These are phyloP conservation scores for Pseudogymnoascus sp. DNA, from an alignment of 2,329 filamentous ascomycete species.

Conservation along the genomic window DNA sequence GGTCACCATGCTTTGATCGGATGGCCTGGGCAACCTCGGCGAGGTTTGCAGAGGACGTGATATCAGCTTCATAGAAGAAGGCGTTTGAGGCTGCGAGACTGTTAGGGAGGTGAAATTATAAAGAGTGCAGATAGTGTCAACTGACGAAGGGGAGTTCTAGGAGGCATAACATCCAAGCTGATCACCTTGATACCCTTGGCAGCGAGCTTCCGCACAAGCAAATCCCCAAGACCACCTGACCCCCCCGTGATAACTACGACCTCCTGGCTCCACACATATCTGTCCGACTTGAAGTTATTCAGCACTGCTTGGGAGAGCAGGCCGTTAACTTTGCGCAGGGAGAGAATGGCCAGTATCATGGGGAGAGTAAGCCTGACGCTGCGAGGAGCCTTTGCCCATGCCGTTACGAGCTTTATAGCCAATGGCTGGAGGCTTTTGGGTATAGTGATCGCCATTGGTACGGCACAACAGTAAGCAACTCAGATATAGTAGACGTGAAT, in stretches of 20 bases:
- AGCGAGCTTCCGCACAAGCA: slow-evolving; percentile 54
- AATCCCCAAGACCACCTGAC: slow-evolving; percentile 60
- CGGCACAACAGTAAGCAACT: not conserved
- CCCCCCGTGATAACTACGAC: slow-evolving; percentile 69
- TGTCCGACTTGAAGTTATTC: slow-evolving; percentile 43
- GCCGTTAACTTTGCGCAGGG: slow-evolving; percentile 35
- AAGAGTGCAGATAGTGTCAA: not conserved
- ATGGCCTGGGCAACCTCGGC: slow-evolving; percentile 43
- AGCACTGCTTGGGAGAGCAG: slow-evolving; percentile 41
- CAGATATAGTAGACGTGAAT: not conserved
- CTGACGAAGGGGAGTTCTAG: slow-evolving; percentile 16
- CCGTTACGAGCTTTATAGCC: not conserved
- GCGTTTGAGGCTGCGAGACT: slow-evolving; percentile 40
- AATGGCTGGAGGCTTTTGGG: not conserved
- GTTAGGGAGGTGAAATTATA: not conserved
- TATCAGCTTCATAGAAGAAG: slow-evolving; percentile 58
- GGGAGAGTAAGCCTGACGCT: not conserved
- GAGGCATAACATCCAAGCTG: slow-evolving; percentile 56
- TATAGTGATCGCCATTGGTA: not conserved
- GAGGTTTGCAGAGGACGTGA: slow-evolving; percentile 49
- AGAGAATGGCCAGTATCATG: not conserved
- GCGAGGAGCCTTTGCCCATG: not conserved
- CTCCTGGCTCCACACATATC: slow-evolving; percentile 57
- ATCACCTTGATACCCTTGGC: slow-evolving; percentile 57
- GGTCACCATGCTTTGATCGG: slow-evolving; percentile 47